Base-by-base conservation (phyloP, 768 basidiomycete species). In the Dacryopinax primogenitus region DNA sequence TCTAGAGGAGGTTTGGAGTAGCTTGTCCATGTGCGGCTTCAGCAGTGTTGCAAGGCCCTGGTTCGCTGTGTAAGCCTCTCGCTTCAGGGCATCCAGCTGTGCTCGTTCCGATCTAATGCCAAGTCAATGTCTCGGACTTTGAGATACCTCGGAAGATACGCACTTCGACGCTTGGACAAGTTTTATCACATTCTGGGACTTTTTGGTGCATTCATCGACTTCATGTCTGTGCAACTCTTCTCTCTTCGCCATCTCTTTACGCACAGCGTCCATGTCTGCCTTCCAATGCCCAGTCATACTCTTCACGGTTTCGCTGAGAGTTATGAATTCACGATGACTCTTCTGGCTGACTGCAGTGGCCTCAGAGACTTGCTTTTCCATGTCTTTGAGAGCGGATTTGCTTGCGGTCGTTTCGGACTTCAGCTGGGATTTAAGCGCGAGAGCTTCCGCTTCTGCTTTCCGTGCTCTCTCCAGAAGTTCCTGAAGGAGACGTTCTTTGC, bases 401-500 rank as follows among this genome's bases (percentile, higher is more conserved):
- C 86, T 83, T 13, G 81, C 80, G 1, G 83, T 74, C 1, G 86
- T 85, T 71, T 91, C 88, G 16, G 79, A 75, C 74, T 91, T 90
- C 69, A 92, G 82, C 68, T 87, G 85, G 1, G 80, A 70, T 74
- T 87, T 90, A 7, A 92, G 77, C 21, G 81, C 69, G 2, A 82
- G 73, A 1, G 87, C 84, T 70, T 91, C 87, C 0, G 84, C 80
- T 73, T 94, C 92, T 2, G 92, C 92, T 71, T 89, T 88, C 41
- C 91, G 83, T 18, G 91, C 91, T 3, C 92, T 84, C 68, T 89
- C 88, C 33, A 92, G 80, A 68, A 88, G 88, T 79, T 94, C 92
- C 75, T 93, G 92, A 67, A 92, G 74, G 64, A 92, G 70, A 68
- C 92, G 80, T 76, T 94, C 92, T 73, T 93, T 93, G 66, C 92